Evolutionary conservation across 768 basidiomycete genomes (phyloP).

Genomic region (Termitomyces sp.): DNA sequence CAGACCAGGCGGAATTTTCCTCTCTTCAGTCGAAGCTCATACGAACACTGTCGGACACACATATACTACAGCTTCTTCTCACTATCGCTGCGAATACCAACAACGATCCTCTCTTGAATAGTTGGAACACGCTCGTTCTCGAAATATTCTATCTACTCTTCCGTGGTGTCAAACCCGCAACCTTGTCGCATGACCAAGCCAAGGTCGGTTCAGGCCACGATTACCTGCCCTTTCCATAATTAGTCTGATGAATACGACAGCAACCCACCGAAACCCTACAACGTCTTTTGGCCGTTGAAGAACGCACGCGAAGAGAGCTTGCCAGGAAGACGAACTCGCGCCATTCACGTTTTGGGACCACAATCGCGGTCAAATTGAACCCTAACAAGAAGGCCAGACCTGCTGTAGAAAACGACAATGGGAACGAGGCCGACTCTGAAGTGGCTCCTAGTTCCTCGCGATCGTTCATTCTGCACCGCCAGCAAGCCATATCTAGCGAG

Average conservation of each 20-base stretch:
- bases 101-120: constrained; percentile 75
- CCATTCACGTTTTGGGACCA: constrained; percentile 96
- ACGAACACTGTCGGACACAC: constrained; percentile 62
- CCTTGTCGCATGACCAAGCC: constrained; percentile 54
- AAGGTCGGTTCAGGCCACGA: constrained; percentile 42
- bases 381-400: constrained; percentile 40
- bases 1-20: constrained; percentile 78
- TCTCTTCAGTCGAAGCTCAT: constrained; percentile 78
- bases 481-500: constrained; percentile 71
- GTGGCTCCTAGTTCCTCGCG: constrained; percentile 32
- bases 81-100: constrained; percentile 80
- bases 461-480: constrained; percentile 78
- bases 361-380: constrained; percentile 76
- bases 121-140: constrained; percentile 85
- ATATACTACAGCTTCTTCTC: constrained; percentile 73
- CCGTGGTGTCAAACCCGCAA: constrained; percentile 66
- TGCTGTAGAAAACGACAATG: constrained; percentile 10
- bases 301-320: constrained; percentile 52
- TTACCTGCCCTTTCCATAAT: background rate
- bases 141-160: constrained; percentile 93
- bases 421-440: constrained; percentile 21
- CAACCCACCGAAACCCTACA: constrained; percentile 68
- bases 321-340: constrained; percentile 61
- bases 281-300: constrained; percentile 76
- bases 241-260: constrained; percentile 28